phyloP scores from a whole-genome alignment of 192 early-diverging fungal genomes.

The Allomyces arbusculus region DNA sequence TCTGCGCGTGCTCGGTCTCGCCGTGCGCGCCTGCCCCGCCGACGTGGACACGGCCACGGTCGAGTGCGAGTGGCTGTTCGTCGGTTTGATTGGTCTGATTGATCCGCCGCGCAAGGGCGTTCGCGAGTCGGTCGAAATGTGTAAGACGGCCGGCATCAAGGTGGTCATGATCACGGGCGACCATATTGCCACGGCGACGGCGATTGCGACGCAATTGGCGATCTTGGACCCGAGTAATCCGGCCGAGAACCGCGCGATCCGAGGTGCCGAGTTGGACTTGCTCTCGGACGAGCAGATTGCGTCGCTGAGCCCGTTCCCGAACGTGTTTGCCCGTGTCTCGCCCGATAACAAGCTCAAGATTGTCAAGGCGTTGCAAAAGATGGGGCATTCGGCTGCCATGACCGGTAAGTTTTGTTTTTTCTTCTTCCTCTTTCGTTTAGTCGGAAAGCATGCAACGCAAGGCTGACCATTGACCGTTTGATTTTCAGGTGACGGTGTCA shows the following conservation, averaged over 20 bases:
- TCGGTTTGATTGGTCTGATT: slow-evolving; percentile 80
- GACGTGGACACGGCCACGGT: slow-evolving; percentile 46
- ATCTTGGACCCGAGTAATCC: slow-evolving; percentile 40
- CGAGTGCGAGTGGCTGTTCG: slow-evolving; percentile 17
- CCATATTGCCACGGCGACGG: slow-evolving; percentile 72
- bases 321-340: slow-evolving; percentile 86
- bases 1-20: slow-evolving; percentile 69
- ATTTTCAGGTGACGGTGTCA: slow-evolving; percentile 3
- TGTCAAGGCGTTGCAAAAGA: slow-evolving; percentile 68
- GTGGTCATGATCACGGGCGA: slow-evolving; percentile 96
- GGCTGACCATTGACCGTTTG: too few relatives aligned
- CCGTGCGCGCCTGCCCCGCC: slow-evolving; percentile 28
- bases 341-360: slow-evolving; percentile 96
- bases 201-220: slow-evolving; percentile 75
- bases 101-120: slow-evolving; percentile 70
- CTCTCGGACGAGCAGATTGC: slow-evolving; percentile 73
- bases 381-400: slow-evolving; percentile 62
- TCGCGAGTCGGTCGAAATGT: slow-evolving; percentile 39
- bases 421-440: too few relatives aligned
- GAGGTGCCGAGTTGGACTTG: slow-evolving; percentile 73
- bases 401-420: slow-evolving; percentile 29
- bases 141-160: slow-evolving; percentile 76
- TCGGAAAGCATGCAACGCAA: too few relatives aligned
- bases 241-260: slow-evolving; percentile 49
- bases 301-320: slow-evolving; percentile 66